Evolutionary conservation across 2,329 filamentous ascomycete species (phyloP).

Genomic region (Saccharata proteae): DNA sequence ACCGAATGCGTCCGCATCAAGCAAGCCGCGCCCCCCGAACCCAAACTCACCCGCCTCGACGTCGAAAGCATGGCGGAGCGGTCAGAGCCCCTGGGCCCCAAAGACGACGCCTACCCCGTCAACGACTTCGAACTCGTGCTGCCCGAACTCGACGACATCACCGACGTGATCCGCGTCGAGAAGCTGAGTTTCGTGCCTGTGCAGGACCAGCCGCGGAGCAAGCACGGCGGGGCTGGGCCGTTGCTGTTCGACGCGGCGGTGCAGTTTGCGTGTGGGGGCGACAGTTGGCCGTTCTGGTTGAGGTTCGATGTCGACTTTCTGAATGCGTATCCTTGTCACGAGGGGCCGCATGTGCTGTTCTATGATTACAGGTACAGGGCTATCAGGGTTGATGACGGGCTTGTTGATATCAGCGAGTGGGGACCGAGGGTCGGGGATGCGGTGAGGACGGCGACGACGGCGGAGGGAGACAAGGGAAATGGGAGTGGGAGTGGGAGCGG

Average conservation of each 20-base stretch:
- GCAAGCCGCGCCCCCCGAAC: conserved; percentile 45
- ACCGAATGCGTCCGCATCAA: conserved; percentile 61
- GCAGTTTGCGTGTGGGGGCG: conserved; percentile 27
- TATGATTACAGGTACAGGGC: conserved; percentile 54
- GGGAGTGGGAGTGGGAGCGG: too few species aligned
- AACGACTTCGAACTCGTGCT: conserved; percentile 53
- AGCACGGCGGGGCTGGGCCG: conserved; percentile 17
- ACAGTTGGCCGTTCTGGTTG: conserved; percentile 27
- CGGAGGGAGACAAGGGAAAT: conserved; percentile 34
- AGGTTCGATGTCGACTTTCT: conserved; percentile 30
- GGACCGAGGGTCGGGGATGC: conserved; percentile 22
- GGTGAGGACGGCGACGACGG: too few species aligned
- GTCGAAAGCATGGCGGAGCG: conserved; percentile 54
- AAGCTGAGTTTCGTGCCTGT: conserved; percentile 47
- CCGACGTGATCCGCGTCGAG: conserved; percentile 59
- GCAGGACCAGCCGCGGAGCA: conserved; percentile 21
- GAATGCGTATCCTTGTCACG: conserved; percentile 28
- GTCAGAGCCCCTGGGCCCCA: conserved; percentile 57
- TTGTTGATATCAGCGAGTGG: conserved; percentile 57
- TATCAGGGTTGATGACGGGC: conserved; percentile 47
- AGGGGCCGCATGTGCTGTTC: conserved; percentile 47
- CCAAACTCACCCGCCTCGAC: conserved; percentile 43
- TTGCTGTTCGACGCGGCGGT: conserved; percentile 27
- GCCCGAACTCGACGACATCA: conserved; percentile 44
- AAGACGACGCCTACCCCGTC: conserved; percentile 49